Conservation (phyloP, 345 rosid genomes). For the rapeseed (Brassica napus) region DNA sequence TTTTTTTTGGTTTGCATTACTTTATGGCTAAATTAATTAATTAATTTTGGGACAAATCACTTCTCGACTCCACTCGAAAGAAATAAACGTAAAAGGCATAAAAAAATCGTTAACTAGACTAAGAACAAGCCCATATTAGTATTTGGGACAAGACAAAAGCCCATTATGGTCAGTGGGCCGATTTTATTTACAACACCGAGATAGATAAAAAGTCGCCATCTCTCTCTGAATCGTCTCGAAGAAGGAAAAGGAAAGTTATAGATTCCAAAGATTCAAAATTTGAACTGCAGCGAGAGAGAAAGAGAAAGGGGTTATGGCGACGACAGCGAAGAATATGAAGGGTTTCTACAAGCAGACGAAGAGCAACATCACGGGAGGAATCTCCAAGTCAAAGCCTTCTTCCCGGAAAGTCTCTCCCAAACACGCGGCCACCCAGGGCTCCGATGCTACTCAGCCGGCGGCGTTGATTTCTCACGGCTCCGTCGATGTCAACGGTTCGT, state of each 20-base stretch:
- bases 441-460: constrained; percentile 47
- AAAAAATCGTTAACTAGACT: neutral
- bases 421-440: constrained; percentile 45
- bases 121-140: neutral
- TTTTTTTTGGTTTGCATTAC: neutral
- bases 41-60: constrained; percentile 1
- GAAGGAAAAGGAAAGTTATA: constrained; percentile 27
- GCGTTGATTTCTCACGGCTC: constrained; percentile 61
- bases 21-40: neutral
- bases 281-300: constrained; percentile 26
- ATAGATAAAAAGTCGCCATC: neutral
- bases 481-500: constrained; percentile 30
- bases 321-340: constrained; percentile 54
- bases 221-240: constrained; percentile 9
- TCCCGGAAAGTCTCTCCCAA: constrained; percentile 43
- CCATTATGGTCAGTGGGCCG: neutral
- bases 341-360: constrained; percentile 68
- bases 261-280: constrained; percentile 42
- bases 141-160: constrained; percentile 13
- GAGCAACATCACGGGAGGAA: constrained; percentile 40
- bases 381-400: constrained; percentile 44
- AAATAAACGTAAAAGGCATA: neutral
- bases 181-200: neutral
- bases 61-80: neutral
- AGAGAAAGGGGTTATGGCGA: constrained; percentile 43